Evolutionary conservation across 441 rosid genomes (phyloP).

Genomic region (Gossypium trilobum): DNA sequence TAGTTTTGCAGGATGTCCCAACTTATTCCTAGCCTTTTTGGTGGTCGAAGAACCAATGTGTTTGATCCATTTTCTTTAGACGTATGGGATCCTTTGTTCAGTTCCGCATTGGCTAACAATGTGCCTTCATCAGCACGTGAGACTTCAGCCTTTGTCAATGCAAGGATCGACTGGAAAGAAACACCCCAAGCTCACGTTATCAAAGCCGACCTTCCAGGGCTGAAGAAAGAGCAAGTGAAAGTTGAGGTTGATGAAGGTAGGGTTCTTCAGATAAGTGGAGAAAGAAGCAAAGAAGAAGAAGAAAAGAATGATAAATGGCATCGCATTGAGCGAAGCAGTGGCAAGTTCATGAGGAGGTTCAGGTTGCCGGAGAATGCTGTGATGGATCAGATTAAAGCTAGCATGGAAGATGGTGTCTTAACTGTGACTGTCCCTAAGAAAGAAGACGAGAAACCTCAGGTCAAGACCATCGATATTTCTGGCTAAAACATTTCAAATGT

Average conservation of each 20-base stretch:
- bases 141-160: conserved; percentile 14
- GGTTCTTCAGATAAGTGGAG: conserved; percentile 32
- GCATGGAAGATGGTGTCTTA: conserved; percentile 32
- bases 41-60: conserved; percentile 21
- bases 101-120: conserved; percentile 5
- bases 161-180: conserved; percentile 20
- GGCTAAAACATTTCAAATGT: conserved; percentile 2
- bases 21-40: conserved; percentile 31
- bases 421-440: conserved; percentile 29
- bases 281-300: conserved; percentile 29
- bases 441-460: conserved; percentile 22
- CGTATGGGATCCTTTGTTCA: conserved; percentile 25
- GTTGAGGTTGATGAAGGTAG: conserved; percentile 30
- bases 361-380: conserved; percentile 31
- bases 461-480: conserved; percentile 24
- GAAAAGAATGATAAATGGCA: conserved; percentile 35
- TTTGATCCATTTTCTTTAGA: conserved; percentile 18
- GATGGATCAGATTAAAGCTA: conserved; percentile 24
- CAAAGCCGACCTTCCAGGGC: conserved; percentile 25
- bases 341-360: conserved; percentile 28
- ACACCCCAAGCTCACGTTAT: conserved; percentile 22
- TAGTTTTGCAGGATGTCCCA: conserved; percentile 23
- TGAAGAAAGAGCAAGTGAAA: conserved; percentile 32
- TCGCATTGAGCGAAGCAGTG: conserved; percentile 29
- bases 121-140: conserved; percentile 4